These are phyloP conservation scores for Poa annua DNA, from an alignment of 176 grass and related monocot species.

Conservation along the genomic window DNA sequence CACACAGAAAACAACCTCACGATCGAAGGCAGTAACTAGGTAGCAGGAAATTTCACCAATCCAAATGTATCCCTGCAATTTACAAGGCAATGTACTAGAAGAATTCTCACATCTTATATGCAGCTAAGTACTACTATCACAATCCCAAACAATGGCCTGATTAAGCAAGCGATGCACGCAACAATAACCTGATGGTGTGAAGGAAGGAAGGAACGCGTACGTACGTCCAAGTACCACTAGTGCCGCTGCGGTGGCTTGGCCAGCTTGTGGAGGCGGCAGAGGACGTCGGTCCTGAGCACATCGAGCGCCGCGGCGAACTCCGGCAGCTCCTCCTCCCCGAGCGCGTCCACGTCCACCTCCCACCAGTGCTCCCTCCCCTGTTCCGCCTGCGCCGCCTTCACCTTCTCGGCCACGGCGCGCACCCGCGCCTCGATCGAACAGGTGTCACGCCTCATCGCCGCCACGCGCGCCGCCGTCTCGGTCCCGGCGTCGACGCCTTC, in stretches of 20 bases:
- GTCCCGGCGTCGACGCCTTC: background rate
- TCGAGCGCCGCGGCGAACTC: constrained; percentile 44
- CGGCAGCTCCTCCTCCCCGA: constrained; percentile 36
- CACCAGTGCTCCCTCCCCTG: constrained; percentile 30
- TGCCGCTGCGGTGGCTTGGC: background rate
- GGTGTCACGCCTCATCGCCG: background rate
- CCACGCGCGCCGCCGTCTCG: constrained; percentile 22
- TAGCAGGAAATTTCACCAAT: background rate
- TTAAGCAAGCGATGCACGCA: background rate
- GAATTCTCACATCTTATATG: background rate
- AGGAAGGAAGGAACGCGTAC: background rate
- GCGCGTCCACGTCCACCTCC: constrained; percentile 39
- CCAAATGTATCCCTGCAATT: background rate
- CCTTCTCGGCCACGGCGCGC: background rate
- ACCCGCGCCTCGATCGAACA: background rate
- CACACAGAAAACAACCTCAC: background rate
- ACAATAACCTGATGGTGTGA: background rate
- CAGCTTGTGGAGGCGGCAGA: background rate
- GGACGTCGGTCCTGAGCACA: constrained; percentile 7
- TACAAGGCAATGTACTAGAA: background rate
- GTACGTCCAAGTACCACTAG: background rate
- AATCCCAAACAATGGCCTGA: background rate
- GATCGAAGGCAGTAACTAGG: background rate
- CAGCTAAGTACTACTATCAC: background rate
- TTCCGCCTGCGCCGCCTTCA: background rate